Percentiles rank a stretch among this genome's conserved stretches.
Conservation (phyloP, 164 flowering plant genomes). For the Stephania japonica region DNA sequence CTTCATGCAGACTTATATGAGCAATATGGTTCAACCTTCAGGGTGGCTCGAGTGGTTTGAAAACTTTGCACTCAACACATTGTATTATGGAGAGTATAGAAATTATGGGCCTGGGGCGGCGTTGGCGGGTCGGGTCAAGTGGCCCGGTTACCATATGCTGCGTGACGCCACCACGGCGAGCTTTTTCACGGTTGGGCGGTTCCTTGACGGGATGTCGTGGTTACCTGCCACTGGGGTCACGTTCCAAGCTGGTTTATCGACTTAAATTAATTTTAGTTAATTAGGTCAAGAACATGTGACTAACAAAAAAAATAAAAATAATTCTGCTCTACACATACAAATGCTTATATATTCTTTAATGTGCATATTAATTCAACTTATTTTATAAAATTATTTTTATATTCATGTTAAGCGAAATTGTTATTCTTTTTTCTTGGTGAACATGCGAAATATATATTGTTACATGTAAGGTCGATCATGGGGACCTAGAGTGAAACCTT, state of each 20-base stretch:
- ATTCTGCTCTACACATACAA: too few relatives aligned
- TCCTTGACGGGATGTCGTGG: constrained; percentile 79
- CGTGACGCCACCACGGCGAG: constrained; percentile 43
- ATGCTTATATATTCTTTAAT: too few relatives aligned
- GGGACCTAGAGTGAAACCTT: too few relatives aligned
- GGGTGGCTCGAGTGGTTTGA: constrained; percentile 97
- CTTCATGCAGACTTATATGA: constrained; percentile 71
- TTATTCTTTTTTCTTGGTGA: too few relatives aligned
- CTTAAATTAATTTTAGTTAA: constrained; percentile 15
- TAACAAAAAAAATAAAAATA: too few relatives aligned
- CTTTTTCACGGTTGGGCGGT: constrained; percentile 54
- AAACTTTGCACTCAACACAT: constrained; percentile 51
- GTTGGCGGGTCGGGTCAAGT: constrained; percentile 50
- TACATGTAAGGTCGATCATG: too few relatives aligned
- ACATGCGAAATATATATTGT: too few relatives aligned
- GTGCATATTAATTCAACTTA: too few relatives aligned
- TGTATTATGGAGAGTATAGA: constrained; percentile 82
- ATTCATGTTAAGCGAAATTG: too few relatives aligned
- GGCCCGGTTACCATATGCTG: constrained; percentile 81
- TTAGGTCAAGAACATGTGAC: not conserved
- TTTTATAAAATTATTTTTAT: too few relatives aligned
- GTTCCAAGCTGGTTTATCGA: constrained; percentile 55
- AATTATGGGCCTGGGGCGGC: constrained; percentile 79
- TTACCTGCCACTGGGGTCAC: constrained; percentile 73
- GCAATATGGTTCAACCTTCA: constrained; percentile 55